These are phyloP conservation scores for Alternaria alternata DNA, from an alignment of 2,329 filamentous ascomycete species.

Conservation along the genomic window DNA sequence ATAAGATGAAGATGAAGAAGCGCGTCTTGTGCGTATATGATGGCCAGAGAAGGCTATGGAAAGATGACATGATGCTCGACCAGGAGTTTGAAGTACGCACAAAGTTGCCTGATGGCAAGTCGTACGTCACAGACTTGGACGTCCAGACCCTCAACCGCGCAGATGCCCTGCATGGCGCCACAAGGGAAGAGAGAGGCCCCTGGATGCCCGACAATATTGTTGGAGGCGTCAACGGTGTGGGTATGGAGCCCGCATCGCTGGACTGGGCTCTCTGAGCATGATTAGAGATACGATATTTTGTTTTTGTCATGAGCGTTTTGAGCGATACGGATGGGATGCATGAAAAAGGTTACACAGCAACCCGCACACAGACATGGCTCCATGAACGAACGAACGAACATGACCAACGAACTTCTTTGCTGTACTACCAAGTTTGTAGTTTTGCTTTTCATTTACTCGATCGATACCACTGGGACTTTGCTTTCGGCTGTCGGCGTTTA, in stretches of 20 bases:
- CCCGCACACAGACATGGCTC: constrained; percentile 30
- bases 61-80: constrained; percentile 99
- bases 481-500: constrained; percentile 3
- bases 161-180: constrained; percentile 81
- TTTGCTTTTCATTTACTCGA: constrained; percentile 11
- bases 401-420: constrained; percentile 11
- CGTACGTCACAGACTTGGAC: constrained; percentile 92
- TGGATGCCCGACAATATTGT: constrained; percentile 78
- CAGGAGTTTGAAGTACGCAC: constrained; percentile 93
- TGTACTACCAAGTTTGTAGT: constrained; percentile 15
- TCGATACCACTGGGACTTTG: constrained; percentile 22
- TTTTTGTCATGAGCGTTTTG: constrained; percentile 12
- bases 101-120: constrained; percentile 70
- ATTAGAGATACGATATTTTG: constrained; percentile 10
- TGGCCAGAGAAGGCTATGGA: constrained; percentile 84
- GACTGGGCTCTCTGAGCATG: constrained; percentile 11
- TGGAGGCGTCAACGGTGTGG: constrained; percentile 8
- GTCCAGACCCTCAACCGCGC: constrained; percentile 87
- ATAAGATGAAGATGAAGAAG: constrained; percentile 99
- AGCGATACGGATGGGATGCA: constrained; percentile 13
- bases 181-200: constrained; percentile 84
- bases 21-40: constrained; percentile 93
- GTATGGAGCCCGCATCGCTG: constrained; percentile 5
- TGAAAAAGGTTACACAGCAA: constrained; percentile 22
- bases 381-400: constrained; percentile 10